phyloP scores from a whole-genome alignment of 192 early-diverging fungal species.

The Podila epigama region DNA sequence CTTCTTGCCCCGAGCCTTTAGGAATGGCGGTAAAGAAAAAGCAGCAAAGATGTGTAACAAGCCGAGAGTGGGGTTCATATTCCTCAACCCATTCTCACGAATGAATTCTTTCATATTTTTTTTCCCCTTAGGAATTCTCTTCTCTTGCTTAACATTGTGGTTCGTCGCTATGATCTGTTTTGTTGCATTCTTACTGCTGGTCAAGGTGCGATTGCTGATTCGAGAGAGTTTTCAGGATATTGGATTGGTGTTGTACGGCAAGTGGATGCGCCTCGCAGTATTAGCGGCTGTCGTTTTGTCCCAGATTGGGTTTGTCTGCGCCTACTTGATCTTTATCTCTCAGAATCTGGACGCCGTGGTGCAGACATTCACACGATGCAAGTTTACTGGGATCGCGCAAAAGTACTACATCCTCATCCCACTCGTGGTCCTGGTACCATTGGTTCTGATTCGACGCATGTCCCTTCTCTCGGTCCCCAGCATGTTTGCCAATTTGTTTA shows the following conservation, averaged over 20 bases:
- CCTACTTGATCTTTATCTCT: constrained; percentile 89
- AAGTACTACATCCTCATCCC: constrained; percentile 83
- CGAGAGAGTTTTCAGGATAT: constrained; percentile 70
- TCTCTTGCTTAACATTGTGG: constrained; percentile 63
- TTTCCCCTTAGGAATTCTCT: constrained; percentile 60
- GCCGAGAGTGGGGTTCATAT: neutral
- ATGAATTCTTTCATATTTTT: neutral
- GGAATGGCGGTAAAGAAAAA: constrained; percentile 26
- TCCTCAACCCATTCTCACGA: neutral
- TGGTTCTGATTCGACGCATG: constrained; percentile 74
- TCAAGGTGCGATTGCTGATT: constrained; percentile 64
- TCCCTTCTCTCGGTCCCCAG: constrained; percentile 59
- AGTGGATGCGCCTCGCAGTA: constrained; percentile 38
- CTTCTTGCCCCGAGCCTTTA: constrained; percentile 77
- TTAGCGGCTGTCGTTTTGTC: constrained; percentile 68
- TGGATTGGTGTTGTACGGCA: constrained; percentile 26
- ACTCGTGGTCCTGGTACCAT: constrained; percentile 72
- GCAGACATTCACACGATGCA: constrained; percentile 72
- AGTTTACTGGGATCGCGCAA: constrained; percentile 56
- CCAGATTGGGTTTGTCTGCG: constrained; percentile 88
- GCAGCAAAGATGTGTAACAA: constrained; percentile 54
- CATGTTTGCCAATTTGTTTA: constrained; percentile 78
- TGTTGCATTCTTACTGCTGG: constrained; percentile 68
- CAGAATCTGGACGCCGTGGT: constrained; percentile 80
- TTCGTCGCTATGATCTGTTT: constrained; percentile 67